Conservation (phyloP, 495 filamentous ascomycete genomes). For the Xylaria sp. region DNA sequence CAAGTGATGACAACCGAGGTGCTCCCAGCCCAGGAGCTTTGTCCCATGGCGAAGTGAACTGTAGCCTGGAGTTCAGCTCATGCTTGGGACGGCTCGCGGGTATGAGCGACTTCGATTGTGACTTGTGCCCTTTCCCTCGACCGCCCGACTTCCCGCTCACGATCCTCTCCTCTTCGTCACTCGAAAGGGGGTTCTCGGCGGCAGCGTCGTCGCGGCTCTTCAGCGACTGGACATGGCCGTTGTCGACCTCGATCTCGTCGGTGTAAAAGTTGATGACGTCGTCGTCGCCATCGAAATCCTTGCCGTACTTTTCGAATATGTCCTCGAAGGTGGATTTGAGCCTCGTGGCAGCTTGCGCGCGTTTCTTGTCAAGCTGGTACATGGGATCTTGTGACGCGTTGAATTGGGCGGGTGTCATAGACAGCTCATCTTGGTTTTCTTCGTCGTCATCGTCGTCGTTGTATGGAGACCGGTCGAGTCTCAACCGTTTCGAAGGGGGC, state of each 20-base stretch:
- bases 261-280: slow-evolving; percentile 83
- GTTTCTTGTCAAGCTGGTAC: slow-evolving; percentile 62
- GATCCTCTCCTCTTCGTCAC: slow-evolving; percentile 35
- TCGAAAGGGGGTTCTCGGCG: slow-evolving; percentile 32
- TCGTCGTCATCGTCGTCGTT: slow-evolving; percentile 46
- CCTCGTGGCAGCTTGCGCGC: slow-evolving; percentile 65
- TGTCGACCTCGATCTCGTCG: slow-evolving; percentile 81
- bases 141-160: slow-evolving; percentile 28
- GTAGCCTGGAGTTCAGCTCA: not conserved
- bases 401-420: slow-evolving; percentile 49
- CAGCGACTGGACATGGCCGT: slow-evolving; percentile 77
- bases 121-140: not conserved
- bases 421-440: slow-evolving; percentile 51
- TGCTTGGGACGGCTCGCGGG: slow-evolving; percentile 17
- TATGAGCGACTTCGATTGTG: slow-evolving; percentile 27
- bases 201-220: slow-evolving; percentile 54
- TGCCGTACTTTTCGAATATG: slow-evolving; percentile 88
- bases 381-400: slow-evolving; percentile 55
- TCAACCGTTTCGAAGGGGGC: slow-evolving; percentile 62
- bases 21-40: not conserved
- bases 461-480: slow-evolving; percentile 50
- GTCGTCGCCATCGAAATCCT: slow-evolving; percentile 79
- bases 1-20: slow-evolving; percentile 22
- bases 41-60: slow-evolving; percentile 17
- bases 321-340: slow-evolving; percentile 82